Evolutionary conservation across 805 yeast species (phyloP), one percentile per base, ranked within the genome.

Genomic region (Sugiyamaella chiloensis): DNA sequence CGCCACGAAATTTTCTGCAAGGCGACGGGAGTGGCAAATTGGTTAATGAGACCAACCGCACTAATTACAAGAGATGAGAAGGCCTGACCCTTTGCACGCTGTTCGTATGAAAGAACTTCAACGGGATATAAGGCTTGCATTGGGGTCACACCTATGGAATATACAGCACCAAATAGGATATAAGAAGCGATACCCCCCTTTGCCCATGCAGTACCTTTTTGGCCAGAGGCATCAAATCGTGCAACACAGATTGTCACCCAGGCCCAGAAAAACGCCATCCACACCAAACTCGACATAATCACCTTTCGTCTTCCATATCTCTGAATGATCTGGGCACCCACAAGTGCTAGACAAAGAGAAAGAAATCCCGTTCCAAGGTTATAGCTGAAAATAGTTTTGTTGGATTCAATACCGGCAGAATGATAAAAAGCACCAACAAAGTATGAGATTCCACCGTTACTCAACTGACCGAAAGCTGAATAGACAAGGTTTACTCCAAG

Each of bases 121-220:
- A 48, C 58, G 5, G 69, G 67, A 46, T 68, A 68, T 23, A 66
- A 59, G 11, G 68, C 67, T 43, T 65, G 70, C 55, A 69, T 56
- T 5, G 72, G 67, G 17, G 70, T 68, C 46, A 65, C 61, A 2
- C 65, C 66, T 49, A 64, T 40, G n/a, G 53, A 35, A 31, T 47
- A 56, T 24, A 53, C 39, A 12, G 40, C 39, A 11, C 49, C 45
- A 30, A 54, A 52, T 5, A 54, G 19, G 45, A 53, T 52, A 20
- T 50, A 44, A 16, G 50, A 44, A 9, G 52, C 52, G 40, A 55
- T 50, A 11, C 49, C 44, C 5, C 55, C 63, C 7, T 46, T 52
- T 2, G 60, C 59, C 17, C 64, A 63, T 5, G 54, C 50, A 5
- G 47, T 35, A 14, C 52, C 48, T 16, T 53, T 55, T 3, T 52